Evolutionary conservation across 305 asterid genomes (phyloP), one percentile per base, ranked within the genome.

Genomic region (Fraxinus xanthoxyloides): DNA sequence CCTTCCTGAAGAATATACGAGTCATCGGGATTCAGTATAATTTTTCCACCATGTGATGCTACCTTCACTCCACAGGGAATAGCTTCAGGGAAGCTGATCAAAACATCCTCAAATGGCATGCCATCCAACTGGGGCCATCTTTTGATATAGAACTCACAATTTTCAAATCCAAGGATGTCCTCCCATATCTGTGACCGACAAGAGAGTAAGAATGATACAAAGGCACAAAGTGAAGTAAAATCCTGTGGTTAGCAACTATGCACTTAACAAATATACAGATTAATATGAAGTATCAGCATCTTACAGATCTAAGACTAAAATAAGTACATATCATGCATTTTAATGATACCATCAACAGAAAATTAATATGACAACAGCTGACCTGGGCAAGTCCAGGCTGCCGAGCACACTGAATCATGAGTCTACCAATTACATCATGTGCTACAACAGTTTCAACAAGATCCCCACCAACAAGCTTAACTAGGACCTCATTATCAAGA

Each of bases 321-420:
- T 67, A n/a, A 74, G 54, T 72, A 70, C 40, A 77, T 76, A 82
- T 35, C 76, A 32, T 59, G 78, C 36, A 79, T 76, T 56, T 65
- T 34, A 31, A 46, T 17, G 7, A 70, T 74, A n/a, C 79, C 26
- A 46, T 72, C 8, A 79, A 12, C 72, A 65, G 30, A 24, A 79
- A 59, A 76, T 46, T 5, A 85, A 76, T 32, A 40, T 13, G 61
- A 77, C 56, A 40, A 80, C 77, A 86, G 84, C 82, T 85, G 87
- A 94, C 98, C 98, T 93, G 97, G n/a, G 97, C 98, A 80, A 94
- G 97, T 80, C 98, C 98, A 76, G 98, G 98, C 82, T 94, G 98
- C 35, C 97, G 91, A 85, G 98, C 98, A 89, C 98, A 94, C 80
- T 94, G 98, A 82, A 94, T 94, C 98, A 94, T 94, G 86, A 94